Conservation (phyloP, 495 filamentous ascomycete genomes). For the Aspergillus bertholletiae region DNA sequence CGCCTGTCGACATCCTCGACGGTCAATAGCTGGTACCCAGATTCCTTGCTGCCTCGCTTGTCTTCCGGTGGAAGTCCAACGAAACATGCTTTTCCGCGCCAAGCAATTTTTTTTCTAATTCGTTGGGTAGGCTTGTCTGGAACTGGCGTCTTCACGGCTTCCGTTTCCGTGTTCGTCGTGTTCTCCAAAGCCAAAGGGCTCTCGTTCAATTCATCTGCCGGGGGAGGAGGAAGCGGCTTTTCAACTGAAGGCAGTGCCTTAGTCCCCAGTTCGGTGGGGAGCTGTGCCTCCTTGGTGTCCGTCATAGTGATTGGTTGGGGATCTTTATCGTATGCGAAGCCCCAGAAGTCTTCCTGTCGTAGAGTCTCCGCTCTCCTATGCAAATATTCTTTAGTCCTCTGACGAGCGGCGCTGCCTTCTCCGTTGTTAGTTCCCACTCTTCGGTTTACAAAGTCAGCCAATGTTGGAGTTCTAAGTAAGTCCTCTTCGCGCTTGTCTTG, state of each 20-base stretch:
- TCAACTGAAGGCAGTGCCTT: conserved; percentile 28
- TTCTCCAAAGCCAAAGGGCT: not conserved
- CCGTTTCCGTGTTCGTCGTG: conserved; percentile 6
- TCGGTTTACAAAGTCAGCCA: conserved; percentile 36
- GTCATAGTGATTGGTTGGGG: conserved; percentile 32
- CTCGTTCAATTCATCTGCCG: conserved; percentile 24
- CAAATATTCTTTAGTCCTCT: conserved; percentile 40
- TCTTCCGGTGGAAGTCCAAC: conserved; percentile 70
- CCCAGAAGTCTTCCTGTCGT: conserved; percentile 55
- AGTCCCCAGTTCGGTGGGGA: conserved; percentile 16
- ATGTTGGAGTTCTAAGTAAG: conserved; percentile 40
- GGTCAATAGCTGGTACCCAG: conserved; percentile 55
- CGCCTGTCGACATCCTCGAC: conserved; percentile 59
- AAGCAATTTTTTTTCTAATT: conserved; percentile 45
- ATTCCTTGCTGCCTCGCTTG: conserved; percentile 54
- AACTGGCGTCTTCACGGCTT: conserved; percentile 11
- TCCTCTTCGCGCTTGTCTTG: conserved; percentile 38
- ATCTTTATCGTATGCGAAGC: conserved; percentile 45
- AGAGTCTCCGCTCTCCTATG: conserved; percentile 62
- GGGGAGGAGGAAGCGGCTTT: conserved; percentile 47
- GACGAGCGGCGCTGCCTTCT: conserved; percentile 24
- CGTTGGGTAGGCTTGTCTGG: conserved; percentile 27
- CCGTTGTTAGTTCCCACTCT: conserved; percentile 13
- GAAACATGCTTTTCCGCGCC: conserved; percentile 71
- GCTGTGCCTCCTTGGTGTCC: conserved; percentile 27